phyloP scores from a whole-genome alignment of 176 grass and related monocot species.

The Poa annua region DNA sequence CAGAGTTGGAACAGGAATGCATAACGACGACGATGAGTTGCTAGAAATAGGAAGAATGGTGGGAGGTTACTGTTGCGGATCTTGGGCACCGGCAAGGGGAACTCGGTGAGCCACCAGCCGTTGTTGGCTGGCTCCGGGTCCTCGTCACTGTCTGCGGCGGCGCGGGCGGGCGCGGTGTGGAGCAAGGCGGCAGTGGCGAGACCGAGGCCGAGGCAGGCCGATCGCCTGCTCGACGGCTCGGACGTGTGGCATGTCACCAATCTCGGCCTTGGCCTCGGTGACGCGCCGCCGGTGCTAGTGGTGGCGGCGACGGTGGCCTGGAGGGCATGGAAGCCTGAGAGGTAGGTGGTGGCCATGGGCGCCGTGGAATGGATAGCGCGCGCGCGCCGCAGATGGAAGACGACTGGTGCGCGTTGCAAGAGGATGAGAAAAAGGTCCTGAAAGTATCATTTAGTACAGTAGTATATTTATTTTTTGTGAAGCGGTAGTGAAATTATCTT shows the following conservation, averaged over 20 bases:
- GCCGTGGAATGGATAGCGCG: slow-evolving; percentile 27
- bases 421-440: neutral
- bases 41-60: slow-evolving; percentile 7
- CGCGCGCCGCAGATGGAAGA: neutral
- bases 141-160: slow-evolving; percentile 34
- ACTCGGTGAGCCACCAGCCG: slow-evolving; percentile 79
- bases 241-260: slow-evolving; percentile 6
- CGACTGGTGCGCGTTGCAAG: slow-evolving; percentile 14
- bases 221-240: slow-evolving; percentile 1
- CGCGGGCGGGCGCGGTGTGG: slow-evolving; percentile 28
- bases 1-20: neutral
- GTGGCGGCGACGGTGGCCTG: neutral
- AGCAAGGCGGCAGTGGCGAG: slow-evolving; percentile 42
- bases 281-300: neutral
- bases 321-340: slow-evolving; percentile 3
- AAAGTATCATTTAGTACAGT: neutral
- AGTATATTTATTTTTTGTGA: neutral
- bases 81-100: slow-evolving; percentile 64
- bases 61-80: slow-evolving; percentile 55
- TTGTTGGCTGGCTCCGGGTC: slow-evolving; percentile 59
- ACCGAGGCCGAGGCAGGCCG: slow-evolving; percentile 43
- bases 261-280: slow-evolving; percentile 5
- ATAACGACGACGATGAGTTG: neutral
- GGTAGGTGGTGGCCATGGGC: slow-evolving; percentile 19
- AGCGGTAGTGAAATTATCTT: neutral